A percentile compares a stretch with the other conserved stretches of the same genome.
Evolutionary conservation across 1,284 basidiomycete species (phyloP).

Genomic region (Ceratobasidium sp.): DNA sequence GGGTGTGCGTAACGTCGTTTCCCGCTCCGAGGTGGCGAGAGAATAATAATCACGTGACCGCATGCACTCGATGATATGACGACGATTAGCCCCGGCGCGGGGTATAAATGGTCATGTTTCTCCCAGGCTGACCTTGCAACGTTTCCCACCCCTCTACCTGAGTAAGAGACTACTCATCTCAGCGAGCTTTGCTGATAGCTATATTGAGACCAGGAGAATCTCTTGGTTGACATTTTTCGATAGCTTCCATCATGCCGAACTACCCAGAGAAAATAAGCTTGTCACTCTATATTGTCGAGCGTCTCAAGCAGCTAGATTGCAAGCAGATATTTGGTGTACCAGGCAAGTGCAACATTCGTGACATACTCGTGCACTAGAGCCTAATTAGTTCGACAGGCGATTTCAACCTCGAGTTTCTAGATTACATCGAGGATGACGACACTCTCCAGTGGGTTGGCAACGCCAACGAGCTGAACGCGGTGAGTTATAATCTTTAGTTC

Average conservation of each 20-base stretch:
- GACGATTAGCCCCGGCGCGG: neutral
- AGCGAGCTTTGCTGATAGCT: neutral
- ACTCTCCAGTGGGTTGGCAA: conserved; percentile 89
- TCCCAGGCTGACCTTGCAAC: conserved; percentile 9
- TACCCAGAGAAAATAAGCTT: conserved; percentile 33
- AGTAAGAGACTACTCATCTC: neutral
- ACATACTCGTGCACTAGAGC: neutral
- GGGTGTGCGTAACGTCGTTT: conserved; percentile 21
- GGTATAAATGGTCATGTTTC: conserved; percentile 23
- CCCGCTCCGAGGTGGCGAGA: conserved; percentile 17
- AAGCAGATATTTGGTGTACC: conserved; percentile 34
- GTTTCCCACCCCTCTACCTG: conserved; percentile 5
- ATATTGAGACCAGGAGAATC: conserved; percentile 6
- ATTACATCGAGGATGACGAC: conserved; percentile 84
- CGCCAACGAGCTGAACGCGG: conserved; percentile 85
- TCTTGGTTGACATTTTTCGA: conserved; percentile 6
- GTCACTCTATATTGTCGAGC: conserved; percentile 34
- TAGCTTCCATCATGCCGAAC: conserved; percentile 6
- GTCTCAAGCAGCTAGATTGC: conserved; percentile 33
- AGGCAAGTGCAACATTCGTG: neutral
- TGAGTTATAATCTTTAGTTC: conserved; percentile 38
- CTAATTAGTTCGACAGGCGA: conserved; percentile 74
- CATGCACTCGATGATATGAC: neutral
- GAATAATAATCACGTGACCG: neutral
- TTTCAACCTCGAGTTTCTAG: conserved; percentile 82